Percentiles rank a stretch among this genome's conserved stretches.
Conservation (phyloP, 768 basidiomycete species). For the Tylopilus cervinicoccineus region DNA sequence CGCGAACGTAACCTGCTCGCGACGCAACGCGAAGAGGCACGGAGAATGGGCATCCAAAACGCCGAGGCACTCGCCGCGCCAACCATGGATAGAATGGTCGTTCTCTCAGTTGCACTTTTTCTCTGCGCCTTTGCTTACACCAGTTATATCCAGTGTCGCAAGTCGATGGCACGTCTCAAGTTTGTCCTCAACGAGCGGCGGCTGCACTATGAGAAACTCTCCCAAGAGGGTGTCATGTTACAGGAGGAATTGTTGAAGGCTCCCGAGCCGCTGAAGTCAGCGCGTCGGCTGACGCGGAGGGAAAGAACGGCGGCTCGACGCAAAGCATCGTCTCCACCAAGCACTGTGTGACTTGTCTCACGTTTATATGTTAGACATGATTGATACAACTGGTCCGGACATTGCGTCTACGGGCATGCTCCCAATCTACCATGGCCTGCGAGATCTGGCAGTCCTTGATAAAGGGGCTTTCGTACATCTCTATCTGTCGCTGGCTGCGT, state of each 20-base stretch:
- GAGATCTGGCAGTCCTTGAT: constrained; percentile 78
- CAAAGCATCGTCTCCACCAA: constrained; percentile 2
- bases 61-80: constrained; percentile 26
- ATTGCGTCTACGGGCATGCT: constrained; percentile 26
- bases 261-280: constrained; percentile 11
- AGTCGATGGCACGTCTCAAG: constrained; percentile 97
- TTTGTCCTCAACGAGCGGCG: constrained; percentile 87
- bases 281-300: constrained; percentile 19
- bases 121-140: constrained; percentile 4
- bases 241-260: constrained; percentile 15
- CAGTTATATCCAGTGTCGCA: constrained; percentile 61
- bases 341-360: constrained; percentile 1
- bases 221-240: constrained; percentile 16
- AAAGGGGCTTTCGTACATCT: constrained; percentile 59
- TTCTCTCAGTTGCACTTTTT: background rate
- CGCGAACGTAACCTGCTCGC: constrained; percentile 89
- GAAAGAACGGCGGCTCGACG: constrained; percentile 18
- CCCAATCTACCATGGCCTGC: constrained; percentile 67
- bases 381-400: constrained; percentile 1
- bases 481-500: constrained; percentile 61
- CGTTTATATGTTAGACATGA: constrained; percentile 7
- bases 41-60: constrained; percentile 50
- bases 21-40: constrained; percentile 77
- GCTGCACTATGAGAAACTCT: constrained; percentile 59
- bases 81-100: constrained; percentile 39